Base-by-base conservation (phyloP, 495 filamentous ascomycete species). In the Aspergillus taichungensis region DNA sequence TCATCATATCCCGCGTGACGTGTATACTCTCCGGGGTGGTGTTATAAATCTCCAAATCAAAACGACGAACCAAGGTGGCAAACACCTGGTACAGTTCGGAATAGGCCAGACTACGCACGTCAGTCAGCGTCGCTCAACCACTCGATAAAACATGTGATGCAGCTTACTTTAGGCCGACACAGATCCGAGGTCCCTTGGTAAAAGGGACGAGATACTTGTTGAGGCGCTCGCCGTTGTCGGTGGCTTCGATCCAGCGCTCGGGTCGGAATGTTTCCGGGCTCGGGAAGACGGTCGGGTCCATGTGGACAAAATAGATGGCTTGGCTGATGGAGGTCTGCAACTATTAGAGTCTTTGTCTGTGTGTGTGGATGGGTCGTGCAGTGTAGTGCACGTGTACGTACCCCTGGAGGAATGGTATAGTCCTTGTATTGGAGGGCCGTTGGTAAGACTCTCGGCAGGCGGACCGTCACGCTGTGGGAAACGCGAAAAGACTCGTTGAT, bases 401-500 rank as follows among this genome's bases (percentile, higher is more conserved):
- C 60, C 6, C 43, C 58, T 6, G 65, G 42, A 8, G 66, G 61
- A 45, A 67, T 73, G 4, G 41, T 48, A 44, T 60, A 64, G 28
- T 61, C 51, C 14, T 62, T 59, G 51, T 72, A 79, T 1, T 59
- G 42, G 8, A 80, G 46, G 3, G 59, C 50, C 10, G 54, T 46
- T 0, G 72, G 75, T 6, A 68, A 64, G 2, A 70, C 50, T 11
- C 74, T 60, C 7, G 71, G 50, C 0, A 67, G 60, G 10, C 74
- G 63, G 34, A 45, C 57, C 5, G 60, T 49, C 13, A 70, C 54
- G 5, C 71, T 67, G 39, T 64, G 65, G 0, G 62, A 65, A 0
- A 77, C 40, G 9, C 78, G 71, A 5, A 80, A 34, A 1, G 54
- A 50, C 46, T 82, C 78, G 11, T 46, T 51, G 30, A 80, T 58